Evolutionary conservation across 1,284 basidiomycete species (phyloP), one percentile per base, ranked within the genome.

Genomic region (Earliella scabrosa): DNA sequence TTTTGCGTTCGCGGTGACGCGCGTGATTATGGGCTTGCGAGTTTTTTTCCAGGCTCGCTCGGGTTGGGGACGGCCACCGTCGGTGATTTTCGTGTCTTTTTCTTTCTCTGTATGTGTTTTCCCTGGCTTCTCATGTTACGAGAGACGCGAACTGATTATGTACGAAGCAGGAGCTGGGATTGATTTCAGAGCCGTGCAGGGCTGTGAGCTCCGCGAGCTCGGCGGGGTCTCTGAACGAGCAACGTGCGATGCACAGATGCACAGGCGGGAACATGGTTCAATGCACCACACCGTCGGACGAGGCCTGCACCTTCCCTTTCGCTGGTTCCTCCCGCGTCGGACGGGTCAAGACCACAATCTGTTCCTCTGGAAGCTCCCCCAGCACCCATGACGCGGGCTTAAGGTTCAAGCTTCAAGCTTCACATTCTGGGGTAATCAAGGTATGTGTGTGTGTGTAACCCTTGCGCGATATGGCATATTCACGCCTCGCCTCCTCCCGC

Each of bases 181-280:
- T n/a, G n/a, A n/a, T n/a, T n/a, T n/a, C n/a, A n/a, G n/a, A n/a
- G n/a, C n/a, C n/a, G n/a, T n/a, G n/a, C n/a, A n/a, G n/a, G n/a
- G n/a, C n/a, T n/a, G n/a, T 31, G 29, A 31, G 29, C 13, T 31
- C 29, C 29, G 29, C 29, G 29, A 31, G 29, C 7, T 7, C 7
- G 6, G 6, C 29, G 29, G 29, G 13, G 7, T 31, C 29, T n/a
- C n/a, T n/a, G 24, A 24, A 36, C 45, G 40, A 45, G 31, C 45
- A 60, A 60, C 58, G 54, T 56, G 54, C 49, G 54, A 34, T 24
- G 52, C 18, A 44, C 36, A 41, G 36, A 10, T 3, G 16, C 21
- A 16, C n/a, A 41, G 39, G 3, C 6, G 20, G 11, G 6, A 14
- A 24, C 10, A 41, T 18, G 21, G 39, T 23, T 41, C n/a, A 24